These are phyloP conservation scores for Aspergillus tamarii DNA, from an alignment of 2,329 filamentous ascomycete genomes.

Conservation along the genomic window DNA sequence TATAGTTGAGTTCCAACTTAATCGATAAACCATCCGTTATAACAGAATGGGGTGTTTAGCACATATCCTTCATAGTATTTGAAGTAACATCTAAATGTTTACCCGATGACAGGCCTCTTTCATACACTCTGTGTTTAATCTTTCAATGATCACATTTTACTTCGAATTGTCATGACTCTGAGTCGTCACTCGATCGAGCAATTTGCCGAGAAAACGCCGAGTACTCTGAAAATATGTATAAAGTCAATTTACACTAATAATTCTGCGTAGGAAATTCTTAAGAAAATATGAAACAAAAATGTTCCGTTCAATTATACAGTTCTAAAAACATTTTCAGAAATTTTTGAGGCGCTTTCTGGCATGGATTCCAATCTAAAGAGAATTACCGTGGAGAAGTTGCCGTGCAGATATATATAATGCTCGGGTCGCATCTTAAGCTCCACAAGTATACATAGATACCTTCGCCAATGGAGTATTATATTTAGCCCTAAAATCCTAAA, in stretches of 20 bases:
- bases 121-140: not conserved
- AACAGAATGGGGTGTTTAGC: not conserved
- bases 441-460: not conserved
- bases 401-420: not conserved
- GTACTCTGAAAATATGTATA: not conserved
- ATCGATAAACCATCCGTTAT: no score
- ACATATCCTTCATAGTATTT: not conserved
- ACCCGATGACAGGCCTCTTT: not conserved
- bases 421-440: not conserved
- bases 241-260: not conserved
- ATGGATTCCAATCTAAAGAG: no score
- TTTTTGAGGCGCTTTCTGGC: not conserved
- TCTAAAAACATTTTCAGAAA: no score
- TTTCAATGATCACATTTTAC: not conserved
- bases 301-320: rapidly evolving
- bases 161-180: no score
- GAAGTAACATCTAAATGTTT: not conserved
- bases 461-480: not conserved
- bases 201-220: not conserved
- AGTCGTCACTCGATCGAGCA: not conserved
- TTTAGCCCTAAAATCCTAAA: not conserved
- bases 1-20: not conserved
- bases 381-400: not conserved
- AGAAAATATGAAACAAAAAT: not conserved
- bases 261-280: not conserved